Base-by-base conservation (phyloP, 2,329 filamentous ascomycete genomes). In the Alternaria gaisen region DNA sequence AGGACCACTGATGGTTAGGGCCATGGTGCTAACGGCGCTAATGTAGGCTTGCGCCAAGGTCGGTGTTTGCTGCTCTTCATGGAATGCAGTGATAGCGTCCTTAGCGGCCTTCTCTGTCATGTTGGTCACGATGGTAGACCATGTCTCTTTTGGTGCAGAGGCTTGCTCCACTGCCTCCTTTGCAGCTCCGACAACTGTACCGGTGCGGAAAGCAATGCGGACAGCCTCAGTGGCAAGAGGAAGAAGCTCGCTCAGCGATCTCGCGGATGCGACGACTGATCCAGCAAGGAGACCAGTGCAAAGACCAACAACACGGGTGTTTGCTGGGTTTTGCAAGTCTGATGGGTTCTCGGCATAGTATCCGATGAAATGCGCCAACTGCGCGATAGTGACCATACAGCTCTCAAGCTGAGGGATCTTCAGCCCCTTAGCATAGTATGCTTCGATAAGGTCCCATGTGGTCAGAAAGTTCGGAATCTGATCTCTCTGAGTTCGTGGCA, bases 211-310 rank as follows among this genome's bases (percentile, higher is more conserved):
- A 43, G 89, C 86, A 72, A 91, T 83, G 64, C 89, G 82, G 24
- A 90, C 87, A 26, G 86, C 83, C 73, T 90, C 86, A 16, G 89
- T 83, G 53, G 85, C 88, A 52, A 91, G 81, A 7, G 85, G 85
- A 22, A 91, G 81, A 36, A 92, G 80, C 47, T 87, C 83, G 18
- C 85, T 86, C 48, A 90, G 80, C 6, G 87, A 88, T 60, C 85
- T 85, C 32, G 89, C 85, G 22, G 86, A 88, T 12, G 88, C 86
- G 58, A 91, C 85, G 16, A 88, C 89, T 12, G 86, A 82, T n/a
- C 87, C 89, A n/a, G 89, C 88, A 68, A 91, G 86, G 22, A 90
- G 82, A 53, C 90, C 90, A 41, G 88, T 90, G 81, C 89, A 91
- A 43, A 91, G 83, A 59, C 88, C 89, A 28, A 90, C 83, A 24